phyloP scores from a whole-genome alignment of 305 asterid species.

The Solanum hybrid region DNA sequence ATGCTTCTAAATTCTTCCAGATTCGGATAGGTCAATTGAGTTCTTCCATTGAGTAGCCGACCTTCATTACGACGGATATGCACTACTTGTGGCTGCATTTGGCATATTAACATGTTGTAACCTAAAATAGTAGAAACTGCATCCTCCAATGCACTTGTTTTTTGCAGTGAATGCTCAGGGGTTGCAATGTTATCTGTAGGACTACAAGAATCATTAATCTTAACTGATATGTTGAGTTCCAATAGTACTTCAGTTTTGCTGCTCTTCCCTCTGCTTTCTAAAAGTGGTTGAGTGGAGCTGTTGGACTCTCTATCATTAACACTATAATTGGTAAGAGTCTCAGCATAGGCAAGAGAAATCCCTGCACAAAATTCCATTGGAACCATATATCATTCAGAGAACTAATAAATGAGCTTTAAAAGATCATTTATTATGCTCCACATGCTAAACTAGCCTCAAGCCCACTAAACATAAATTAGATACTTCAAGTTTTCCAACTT shows the following conservation, averaged over 20 bases:
- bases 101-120: slow-evolving; percentile 37
- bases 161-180: slow-evolving; percentile 25
- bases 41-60: slow-evolving; percentile 31
- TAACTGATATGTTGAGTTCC: slow-evolving; percentile 29
- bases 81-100: slow-evolving; percentile 20
- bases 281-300: slow-evolving; percentile 23
- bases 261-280: slow-evolving; percentile 25
- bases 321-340: slow-evolving; percentile 24
- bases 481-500: background rate
- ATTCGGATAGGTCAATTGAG: slow-evolving; percentile 51
- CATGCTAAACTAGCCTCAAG: background rate
- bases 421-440: background rate
- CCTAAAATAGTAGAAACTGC: slow-evolving; percentile 41
- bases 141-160: slow-evolving; percentile 42
- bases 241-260: slow-evolving; percentile 12
- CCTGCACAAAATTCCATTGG: slow-evolving; percentile 45
- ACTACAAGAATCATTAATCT: slow-evolving; percentile 18
- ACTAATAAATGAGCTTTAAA: background rate
- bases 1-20: slow-evolving; percentile 72
- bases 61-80: slow-evolving; percentile 15
- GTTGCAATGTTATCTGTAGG: slow-evolving; percentile 10
- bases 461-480: background rate
- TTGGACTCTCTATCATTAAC: slow-evolving; percentile 18
- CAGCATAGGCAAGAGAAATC: slow-evolving; percentile 27
- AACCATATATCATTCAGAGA: background rate